Evolutionary conservation across 2,329 filamentous ascomycete species (phyloP), one percentile per base, ranked within the genome.

Genomic region (Aspergillus eucalypticola): DNA sequence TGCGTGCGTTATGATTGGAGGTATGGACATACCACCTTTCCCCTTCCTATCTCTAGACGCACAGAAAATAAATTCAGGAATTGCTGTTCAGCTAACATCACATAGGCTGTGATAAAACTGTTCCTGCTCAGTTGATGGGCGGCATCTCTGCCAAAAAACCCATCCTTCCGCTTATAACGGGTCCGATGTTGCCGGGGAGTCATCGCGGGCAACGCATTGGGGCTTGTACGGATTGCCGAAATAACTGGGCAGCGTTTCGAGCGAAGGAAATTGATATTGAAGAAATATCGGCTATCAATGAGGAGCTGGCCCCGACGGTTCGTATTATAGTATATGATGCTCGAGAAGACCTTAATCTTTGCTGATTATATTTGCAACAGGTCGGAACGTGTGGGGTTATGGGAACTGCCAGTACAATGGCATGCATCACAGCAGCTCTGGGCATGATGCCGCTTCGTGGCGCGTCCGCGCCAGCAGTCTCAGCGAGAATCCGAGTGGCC

Each of bases 111-210:
- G 89, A 91, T 69, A 91, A 91, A 74, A 91, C 88, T 0, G 86
- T 87, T 0, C 88, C 88, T 0, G 89, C 89, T 1, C 89, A 91
- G 69, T 72, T 91, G 1, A 91, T 92, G 89, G 89, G 89, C 1
- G 88, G 85, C 0, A 88, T 91, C 15, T 90, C 88, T 0, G 88
- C 88, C 0, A 90, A 91, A 64, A 91, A 90, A 68, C 88, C 88
- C 0, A 82, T 90, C 1, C 69, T 91, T 2, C 88, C 87, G 23
- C 77, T 91, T 0, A 83, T 90, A 0, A 91, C 88, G 0, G 89
- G 89, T 0, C 89, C 89, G 0, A 91, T 92, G 88, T 86, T 91
- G 84, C 88, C 89, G 0, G 89, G 89, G 0, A 89, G 84, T 41
- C 84, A 88, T 63, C 79, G 82, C 11, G 89, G 89, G 0, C 78